A percentile compares a stretch with the other conserved stretches of the same genome.
Conservation (phyloP, 2,329 filamentous ascomycete species). For the Chaetomium olivaceum region DNA sequence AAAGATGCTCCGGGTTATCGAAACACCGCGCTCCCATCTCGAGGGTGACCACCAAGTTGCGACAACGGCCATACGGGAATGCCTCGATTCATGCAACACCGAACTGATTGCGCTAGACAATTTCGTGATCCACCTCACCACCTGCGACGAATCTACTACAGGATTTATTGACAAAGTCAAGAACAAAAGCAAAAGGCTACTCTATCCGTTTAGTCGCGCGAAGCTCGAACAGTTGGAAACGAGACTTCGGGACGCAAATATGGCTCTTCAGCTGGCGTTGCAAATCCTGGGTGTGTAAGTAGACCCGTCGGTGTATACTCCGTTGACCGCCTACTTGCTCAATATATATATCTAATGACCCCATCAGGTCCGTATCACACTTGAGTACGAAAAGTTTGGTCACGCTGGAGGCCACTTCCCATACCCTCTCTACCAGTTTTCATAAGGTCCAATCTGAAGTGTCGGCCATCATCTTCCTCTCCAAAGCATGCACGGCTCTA, state of each 20-base stretch:
- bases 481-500: neutral
- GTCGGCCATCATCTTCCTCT: neutral
- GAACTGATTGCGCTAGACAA: neutral
- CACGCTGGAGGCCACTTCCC: neutral
- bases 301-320: neutral
- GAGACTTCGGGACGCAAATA: neutral
- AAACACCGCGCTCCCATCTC: neutral
- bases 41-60: neutral
- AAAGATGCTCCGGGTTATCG: neutral
- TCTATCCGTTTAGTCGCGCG: conserved; percentile 16
- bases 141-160: neutral
- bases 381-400: neutral
- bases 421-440: neutral
- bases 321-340: neutral
- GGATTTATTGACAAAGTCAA: neutral
- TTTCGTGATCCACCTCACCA: neutral
- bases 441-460: neutral
- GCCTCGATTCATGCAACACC: neutral
- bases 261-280: conserved; percentile 10
- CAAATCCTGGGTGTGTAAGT: conserved; percentile 8
- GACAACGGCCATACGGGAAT: neutral
- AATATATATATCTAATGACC: neutral
- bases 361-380: neutral
- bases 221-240: conserved; percentile 10
- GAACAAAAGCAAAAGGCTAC: conserved; percentile 1